Percentiles rank a stretch among this genome's conserved stretches.
These are phyloP conservation scores for Suillus clintonianus DNA, from an alignment of 768 basidiomycete species.

Conservation along the genomic window DNA sequence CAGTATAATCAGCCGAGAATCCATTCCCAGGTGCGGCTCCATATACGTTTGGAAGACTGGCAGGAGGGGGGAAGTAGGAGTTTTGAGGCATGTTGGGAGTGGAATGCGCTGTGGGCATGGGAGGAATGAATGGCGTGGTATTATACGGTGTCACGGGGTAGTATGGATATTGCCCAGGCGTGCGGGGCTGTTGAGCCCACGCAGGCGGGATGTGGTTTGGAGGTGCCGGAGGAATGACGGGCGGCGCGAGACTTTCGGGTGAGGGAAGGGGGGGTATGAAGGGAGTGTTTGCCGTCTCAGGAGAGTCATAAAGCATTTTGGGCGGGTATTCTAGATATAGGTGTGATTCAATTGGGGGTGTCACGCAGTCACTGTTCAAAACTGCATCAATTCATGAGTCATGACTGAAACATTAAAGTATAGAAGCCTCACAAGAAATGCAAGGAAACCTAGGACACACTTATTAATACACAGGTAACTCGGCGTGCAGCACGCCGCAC, in stretches of 20 bases:
- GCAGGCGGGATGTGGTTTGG: constrained; percentile 25
- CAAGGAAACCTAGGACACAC: constrained; percentile 1
- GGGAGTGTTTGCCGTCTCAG: constrained; percentile 35
- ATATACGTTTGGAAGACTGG: constrained; percentile 27
- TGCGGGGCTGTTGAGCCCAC: constrained; percentile 38
- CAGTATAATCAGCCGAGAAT: constrained; percentile 33
- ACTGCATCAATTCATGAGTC: constrained; percentile 14
- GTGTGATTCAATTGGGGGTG: constrained; percentile 16
- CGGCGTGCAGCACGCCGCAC: constrained; percentile 9
- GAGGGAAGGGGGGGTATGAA: constrained; percentile 41
- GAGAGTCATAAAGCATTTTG: constrained; percentile 30
- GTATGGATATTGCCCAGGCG: constrained; percentile 38
- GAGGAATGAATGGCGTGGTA: constrained; percentile 40
- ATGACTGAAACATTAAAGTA: constrained; percentile 1
- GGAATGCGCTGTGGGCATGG: constrained; percentile 26
- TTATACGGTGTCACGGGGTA: constrained; percentile 42
- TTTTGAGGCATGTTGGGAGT: constrained; percentile 31
- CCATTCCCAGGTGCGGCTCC: constrained; percentile 10
- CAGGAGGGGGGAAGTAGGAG: constrained; percentile 33
- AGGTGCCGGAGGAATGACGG: constrained; percentile 33
- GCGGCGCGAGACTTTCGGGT: constrained; percentile 35
- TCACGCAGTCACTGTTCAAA: constrained; percentile 23
- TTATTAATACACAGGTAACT: constrained; percentile 17
- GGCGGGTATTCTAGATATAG: constrained; percentile 22
- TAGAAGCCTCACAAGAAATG: constrained; percentile 17